A percentile compares a stretch with the other conserved stretches of the same genome.
phyloP scores from a whole-genome alignment of 2,329 filamentous ascomycete genomes.

The Claviceps africana region DNA sequence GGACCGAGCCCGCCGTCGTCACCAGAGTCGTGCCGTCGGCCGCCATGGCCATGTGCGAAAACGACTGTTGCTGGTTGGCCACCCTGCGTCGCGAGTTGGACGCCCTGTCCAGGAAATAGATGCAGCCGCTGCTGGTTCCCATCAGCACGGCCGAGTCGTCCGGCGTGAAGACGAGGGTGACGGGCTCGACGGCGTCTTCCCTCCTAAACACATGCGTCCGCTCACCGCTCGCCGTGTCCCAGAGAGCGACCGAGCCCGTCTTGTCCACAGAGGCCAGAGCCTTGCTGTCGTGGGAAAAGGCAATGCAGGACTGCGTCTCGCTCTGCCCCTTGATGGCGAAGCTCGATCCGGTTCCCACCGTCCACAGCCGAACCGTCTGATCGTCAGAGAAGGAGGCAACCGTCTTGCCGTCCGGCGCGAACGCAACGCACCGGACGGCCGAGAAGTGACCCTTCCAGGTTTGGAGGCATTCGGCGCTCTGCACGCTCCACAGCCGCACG shows the following conservation, averaged over 20 bases:
- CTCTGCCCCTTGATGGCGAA: slow-evolving; percentile 10
- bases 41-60: slow-evolving; percentile 5
- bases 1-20: slow-evolving; percentile 6
- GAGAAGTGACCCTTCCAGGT: slow-evolving; percentile 10
- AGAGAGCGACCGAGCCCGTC: slow-evolving; percentile 8
- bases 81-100: slow-evolving; percentile 3
- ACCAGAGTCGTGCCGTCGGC: slow-evolving; percentile 4
- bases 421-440: slow-evolving; percentile 6
- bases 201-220: slow-evolving; percentile 2
- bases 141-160: slow-evolving; percentile 4
- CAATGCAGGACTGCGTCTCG: slow-evolving; percentile 5
- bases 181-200: slow-evolving; percentile 1
- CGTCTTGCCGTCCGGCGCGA: slow-evolving; percentile 9
- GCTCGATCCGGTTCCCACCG: slow-evolving; percentile 3
- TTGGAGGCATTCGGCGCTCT: slow-evolving; percentile 5
- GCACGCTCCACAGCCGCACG: slow-evolving; percentile 5
- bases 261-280: slow-evolving; percentile 7
- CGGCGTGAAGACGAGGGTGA: slow-evolving; percentile 3
- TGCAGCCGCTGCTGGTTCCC: slow-evolving; percentile 4
- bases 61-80: slow-evolving; percentile 5
- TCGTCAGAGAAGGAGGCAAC: slow-evolving; percentile 10
- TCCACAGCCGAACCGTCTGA: slow-evolving; percentile 9
- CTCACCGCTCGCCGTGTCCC: slow-evolving; percentile 6
- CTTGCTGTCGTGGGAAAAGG: slow-evolving; percentile 9
- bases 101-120: slow-evolving; percentile 5